Base-by-base conservation (phyloP, 2,329 filamentous ascomycete species). In the Aspergillus caelatus region DNA sequence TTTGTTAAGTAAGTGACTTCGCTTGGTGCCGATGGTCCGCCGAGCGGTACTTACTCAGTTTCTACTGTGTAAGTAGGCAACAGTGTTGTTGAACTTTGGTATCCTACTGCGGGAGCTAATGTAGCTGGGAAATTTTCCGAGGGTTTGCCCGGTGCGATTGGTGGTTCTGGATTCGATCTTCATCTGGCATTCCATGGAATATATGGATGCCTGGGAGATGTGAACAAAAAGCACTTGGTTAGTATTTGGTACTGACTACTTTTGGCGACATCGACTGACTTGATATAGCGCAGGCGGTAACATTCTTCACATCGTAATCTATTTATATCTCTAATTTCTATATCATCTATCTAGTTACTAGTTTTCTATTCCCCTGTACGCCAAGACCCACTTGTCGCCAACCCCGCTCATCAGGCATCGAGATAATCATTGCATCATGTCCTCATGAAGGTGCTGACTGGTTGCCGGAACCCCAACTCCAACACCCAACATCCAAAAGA, bases 361-460 rank as follows among this genome's bases (percentile, higher is more conserved):
- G 36, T 16, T 4, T 12, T 14, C 12, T 21, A n/a, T 12, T 12
- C n/a, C 45, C 28, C 26, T 34, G 28, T 28, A 53, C 50, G 50
- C 50, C 50, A 53, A 53, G 50, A 32, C n/a, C 52, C 52, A 54
- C 52, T 19, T 23, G 52, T 54, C 32, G n/a, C 11, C 21, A 14
- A 54, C 52, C 52, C 52, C 52, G 52, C 52, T 54, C 52, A 54
- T 54, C 52, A 36, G 52, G 52, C 52, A 23, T 54, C 52, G 30
- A 36, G 28, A 54, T 54, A 54, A 34, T 23, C 52, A 54, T 50
- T 28, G 8, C 23, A 48, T 50, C 26, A 50, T 50, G 16, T 30
- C 46, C 46, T 30, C 26, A 30, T 50, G 9, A 48, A 26, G 23
- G 12, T 16, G 23, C 12, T 46, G 34, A 36, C 34, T 36, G 34